Evolutionary conservation across 2,329 filamentous ascomycete species (phyloP), one percentile per base, ranked within the genome.

Genomic region (Metarhizium brunneum): DNA sequence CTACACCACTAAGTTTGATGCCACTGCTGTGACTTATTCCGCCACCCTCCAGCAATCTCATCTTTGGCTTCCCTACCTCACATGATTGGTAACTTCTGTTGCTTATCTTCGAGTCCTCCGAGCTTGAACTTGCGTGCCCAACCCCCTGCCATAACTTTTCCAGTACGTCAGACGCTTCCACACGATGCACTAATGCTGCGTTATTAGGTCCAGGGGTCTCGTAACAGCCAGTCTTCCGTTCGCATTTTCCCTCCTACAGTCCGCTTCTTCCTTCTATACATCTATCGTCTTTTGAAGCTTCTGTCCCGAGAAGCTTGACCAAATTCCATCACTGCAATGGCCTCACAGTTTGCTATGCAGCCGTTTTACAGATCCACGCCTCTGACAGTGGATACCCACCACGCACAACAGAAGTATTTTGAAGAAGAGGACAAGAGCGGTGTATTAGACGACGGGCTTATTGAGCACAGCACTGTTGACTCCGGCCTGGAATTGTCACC

Each of bases 401-500:
- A 79, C 63, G 71, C 75, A 54, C 76, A 79, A 47, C 60, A 59
- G 60, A 82, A 82, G 67, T 66, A 76, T 72, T 83, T 82, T 65
- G 81, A 84, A 57, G 81, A 84, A 59, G 81, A 84, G 62, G 80
- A 84, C 68, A 74, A 74, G 62, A 78, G 74, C 69, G 79, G 82
- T 63, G 71, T 51, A 54, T 51, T 85, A 61, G 82, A 85, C 73
- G 82, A 85, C 56, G 75, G 73, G 68, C 78, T 83, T 65, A 73
- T 85, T 60, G 82, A 85, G 62, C 78, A 80, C 67, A 79, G 71
- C 68, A 75, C 73, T 52, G 68, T 85, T 61, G 82, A 85, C 69
- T 84, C 82, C 6, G 80, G 78, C 53, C 70, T 85, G 55, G 82
- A 85, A 62, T 78, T 85, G 72, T 85, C 83, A 53, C 82, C 83